These are phyloP conservation scores for Pythium phragmiticola DNA, from an alignment of 352 stramenopile species.

Conservation along the genomic window DNA sequence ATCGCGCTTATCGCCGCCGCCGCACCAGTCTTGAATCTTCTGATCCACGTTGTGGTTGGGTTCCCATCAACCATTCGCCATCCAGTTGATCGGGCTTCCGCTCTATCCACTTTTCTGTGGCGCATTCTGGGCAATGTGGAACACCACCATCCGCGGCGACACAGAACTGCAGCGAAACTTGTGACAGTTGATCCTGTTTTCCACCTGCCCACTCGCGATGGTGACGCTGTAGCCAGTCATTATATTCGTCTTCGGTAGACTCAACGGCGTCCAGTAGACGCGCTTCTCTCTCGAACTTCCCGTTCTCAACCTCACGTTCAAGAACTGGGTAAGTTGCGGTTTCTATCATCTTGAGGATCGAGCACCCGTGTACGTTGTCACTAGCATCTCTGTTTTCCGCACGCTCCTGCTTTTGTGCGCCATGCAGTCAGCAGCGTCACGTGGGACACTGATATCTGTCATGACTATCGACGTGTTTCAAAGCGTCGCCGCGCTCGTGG, in stretches of 20 bases:
- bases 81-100: conserved; percentile 8
- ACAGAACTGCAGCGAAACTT: not conserved
- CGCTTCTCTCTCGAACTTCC: conserved; percentile 22
- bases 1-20: not conserved
- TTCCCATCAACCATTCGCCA: conserved; percentile 13
- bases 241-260: conserved; percentile 12
- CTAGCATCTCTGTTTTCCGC: conserved; percentile 23
- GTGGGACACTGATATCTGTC: not conserved
- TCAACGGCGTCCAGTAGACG: conserved; percentile 8
- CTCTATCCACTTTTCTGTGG: conserved; percentile 22
- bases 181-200: not conserved
- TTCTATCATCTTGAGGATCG: conserved; percentile 21
- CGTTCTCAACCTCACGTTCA: conserved; percentile 37
- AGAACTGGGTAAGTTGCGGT: conserved; percentile 32
- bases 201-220: not conserved
- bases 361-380: conserved; percentile 17
- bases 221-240: conserved; percentile 19
- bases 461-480: conserved; percentile 11
- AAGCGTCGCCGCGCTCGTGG: not conserved
- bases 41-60: conserved; percentile 5
- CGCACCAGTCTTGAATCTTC: not conserved
- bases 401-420: conserved; percentile 19
- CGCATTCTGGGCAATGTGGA: conserved; percentile 1
- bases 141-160: not conserved
- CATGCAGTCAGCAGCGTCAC: conserved; percentile 10